phyloP scores from a whole-genome alignment of 1,139 yeast genomes.

The Suhomyces bokatorum region DNA sequence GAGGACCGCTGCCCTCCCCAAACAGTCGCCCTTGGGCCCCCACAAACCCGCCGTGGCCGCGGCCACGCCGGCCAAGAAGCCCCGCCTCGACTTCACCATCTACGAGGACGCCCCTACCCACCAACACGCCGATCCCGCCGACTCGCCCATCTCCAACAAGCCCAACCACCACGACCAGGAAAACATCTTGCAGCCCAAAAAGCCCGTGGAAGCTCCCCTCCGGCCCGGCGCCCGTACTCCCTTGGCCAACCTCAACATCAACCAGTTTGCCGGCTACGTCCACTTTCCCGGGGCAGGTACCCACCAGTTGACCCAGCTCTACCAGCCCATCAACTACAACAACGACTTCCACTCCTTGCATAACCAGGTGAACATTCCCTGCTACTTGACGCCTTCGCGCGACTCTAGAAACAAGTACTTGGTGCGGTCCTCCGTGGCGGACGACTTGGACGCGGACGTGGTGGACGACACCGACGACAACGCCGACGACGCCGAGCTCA shows the following conservation, averaged over 20 bases:
- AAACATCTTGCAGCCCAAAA: slow-evolving; percentile 46
- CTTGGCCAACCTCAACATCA: slow-evolving; percentile 33
- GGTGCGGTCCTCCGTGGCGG: slow-evolving; percentile 21
- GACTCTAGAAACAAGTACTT: slow-evolving; percentile 27
- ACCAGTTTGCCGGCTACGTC: slow-evolving; percentile 38
- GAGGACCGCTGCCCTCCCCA: slow-evolving; percentile 16
- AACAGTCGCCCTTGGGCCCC: slow-evolving; percentile 10
- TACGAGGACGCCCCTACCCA: slow-evolving; percentile 33
- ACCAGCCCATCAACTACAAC: slow-evolving; percentile 33
- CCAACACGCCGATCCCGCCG: slow-evolving; percentile 1
- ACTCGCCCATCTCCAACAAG: slow-evolving; percentile 22
- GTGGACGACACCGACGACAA: slow-evolving; percentile 33
- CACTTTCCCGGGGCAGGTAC: slow-evolving; percentile 10
- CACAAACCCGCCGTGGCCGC: slow-evolving; percentile 6
- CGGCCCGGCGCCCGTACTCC: slow-evolving; percentile 27
- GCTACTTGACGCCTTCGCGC: slow-evolving; percentile 39
- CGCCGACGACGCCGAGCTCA: slow-evolving; percentile 31
- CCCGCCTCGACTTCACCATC: slow-evolving; percentile 35
- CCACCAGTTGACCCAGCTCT: slow-evolving; percentile 30
- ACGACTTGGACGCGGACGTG: slow-evolving; percentile 14
- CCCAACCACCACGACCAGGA: slow-evolving; percentile 43
- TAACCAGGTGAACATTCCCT: slow-evolving; percentile 34
- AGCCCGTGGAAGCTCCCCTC: slow-evolving; percentile 15
- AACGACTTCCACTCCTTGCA: slow-evolving; percentile 39
- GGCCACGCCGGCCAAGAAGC: slow-evolving; percentile 18